A percentile compares a stretch with the other conserved stretches of the same genome.
Conservation (phyloP, 371 early-diverging fungal species). For the Choanephora cucurbitarum region DNA sequence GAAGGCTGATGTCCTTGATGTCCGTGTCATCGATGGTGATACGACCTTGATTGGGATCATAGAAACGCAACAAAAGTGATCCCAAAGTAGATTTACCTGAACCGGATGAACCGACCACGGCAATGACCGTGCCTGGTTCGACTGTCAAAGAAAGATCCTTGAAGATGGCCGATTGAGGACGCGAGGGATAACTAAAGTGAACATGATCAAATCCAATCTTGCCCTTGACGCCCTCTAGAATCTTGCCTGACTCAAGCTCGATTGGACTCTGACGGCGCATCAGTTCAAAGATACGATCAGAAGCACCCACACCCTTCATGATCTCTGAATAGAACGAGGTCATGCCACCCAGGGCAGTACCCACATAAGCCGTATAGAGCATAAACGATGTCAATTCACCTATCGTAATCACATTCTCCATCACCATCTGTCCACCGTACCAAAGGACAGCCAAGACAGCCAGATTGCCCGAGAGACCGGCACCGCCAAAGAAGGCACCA, state of each 20-base stretch:
- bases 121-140: conserved; percentile 63
- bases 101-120: conserved; percentile 70
- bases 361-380: conserved; percentile 84
- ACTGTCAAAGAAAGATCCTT: conserved; percentile 65
- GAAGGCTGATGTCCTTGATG: conserved; percentile 51
- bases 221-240: conserved; percentile 48
- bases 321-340: conserved; percentile 82
- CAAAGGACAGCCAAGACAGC: conserved; percentile 76
- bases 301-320: conserved; percentile 85
- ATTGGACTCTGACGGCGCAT: conserved; percentile 64
- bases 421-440: conserved; percentile 77
- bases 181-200: conserved; percentile 71
- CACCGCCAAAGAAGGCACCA: conserved; percentile 76
- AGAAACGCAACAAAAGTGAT: conserved; percentile 71
- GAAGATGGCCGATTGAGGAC: conserved; percentile 65
- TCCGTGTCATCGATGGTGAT: conserved; percentile 64
- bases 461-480: conserved; percentile 77
- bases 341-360: conserved; percentile 70
- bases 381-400: conserved; percentile 84
- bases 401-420: conserved; percentile 65
- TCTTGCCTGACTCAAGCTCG: conserved; percentile 36
- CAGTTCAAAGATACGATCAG: conserved; percentile 70
- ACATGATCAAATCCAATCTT: conserved; percentile 68
- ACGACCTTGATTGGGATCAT: conserved; percentile 57
- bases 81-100: conserved; percentile 77